Evolutionary conservation across 441 rosid genomes (phyloP), one percentile per base, ranked within the genome.

Genomic region (Gossypium trilobum): DNA sequence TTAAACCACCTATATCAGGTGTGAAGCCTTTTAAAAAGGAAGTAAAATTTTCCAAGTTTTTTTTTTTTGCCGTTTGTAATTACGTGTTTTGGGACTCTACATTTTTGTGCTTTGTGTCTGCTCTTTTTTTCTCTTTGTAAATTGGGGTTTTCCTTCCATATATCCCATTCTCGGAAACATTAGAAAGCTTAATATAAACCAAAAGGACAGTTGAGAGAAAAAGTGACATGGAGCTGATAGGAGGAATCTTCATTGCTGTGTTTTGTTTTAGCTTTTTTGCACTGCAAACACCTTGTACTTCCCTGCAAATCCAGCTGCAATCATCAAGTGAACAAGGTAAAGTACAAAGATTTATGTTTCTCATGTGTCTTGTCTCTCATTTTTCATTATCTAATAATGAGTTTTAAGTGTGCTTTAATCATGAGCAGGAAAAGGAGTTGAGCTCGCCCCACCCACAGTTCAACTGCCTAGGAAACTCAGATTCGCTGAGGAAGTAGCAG

Each of bases 91-190:
- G 86, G 82, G 77, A 80, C 83, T 84, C 85, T 78, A 57, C 77
- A 77, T n/a, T 79, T 82, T 85, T 78, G 87, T 87, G 89, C 70
- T 85, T 75, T 69, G 87, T 80, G 86, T 73, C 33, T 56, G 68
- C 33, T 23, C 60, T 29, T 19, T 13, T 19, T 23, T 68, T 14
- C 42, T 11, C 56, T 54, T 23, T 60, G 19, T 22, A 17, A 27
- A 60, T 55, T 58, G 46, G 74, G 54, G 54, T 13, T 64, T 23
- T 54, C 46, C 48, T 68, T 74, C 78, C 78, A 68, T 77, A 72
- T 76, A 16, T 31, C 27, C 17, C 68, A 39, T 42, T 33, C 56
- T 16, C 74, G 3, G 51, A 13, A 57, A 67, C 31, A 62, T 25
- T 39, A 6, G 9, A 22, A 64, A 64, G 31, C 68, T 39, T 19